Evolutionary conservation across 805 yeast species (phyloP), one percentile per base, ranked within the genome.

Genomic region (Saturnispora galanensis): DNA sequence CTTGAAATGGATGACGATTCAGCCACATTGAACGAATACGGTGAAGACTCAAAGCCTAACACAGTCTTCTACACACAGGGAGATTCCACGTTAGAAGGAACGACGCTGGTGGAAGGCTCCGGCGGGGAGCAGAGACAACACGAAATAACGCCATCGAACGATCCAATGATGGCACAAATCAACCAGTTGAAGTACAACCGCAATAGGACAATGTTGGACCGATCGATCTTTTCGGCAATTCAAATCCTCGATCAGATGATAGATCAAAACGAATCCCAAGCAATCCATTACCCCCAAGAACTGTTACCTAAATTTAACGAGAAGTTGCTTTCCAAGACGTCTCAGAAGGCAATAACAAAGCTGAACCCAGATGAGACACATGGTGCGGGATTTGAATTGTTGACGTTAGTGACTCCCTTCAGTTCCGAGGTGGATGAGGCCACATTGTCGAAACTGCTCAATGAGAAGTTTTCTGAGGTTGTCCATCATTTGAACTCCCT

Each of bases 111-210:
- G 31, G 29, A 39, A 16, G 5, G 17, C 18, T 4, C 11, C 21
- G 10, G 26, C 26, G 26, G 18, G 29, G 17, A 5, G 13, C 29
- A 13, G 16, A 21, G 9, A 15, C 18, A 18, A 15, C 37, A 15
- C 26, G 26, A 21, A 21, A 21, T 21, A 21, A 5, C 26, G 26
- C 26, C 26, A 21, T 21, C 26, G 26, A 21, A 21, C 26, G 41
- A 38, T 26, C 18, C 34, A 13, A 31, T 39, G 43, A 38, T 18
- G 46, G 45, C 39, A 30, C 48, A 11, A 38, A 51, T 33, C 29
- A 45, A 44, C n/a, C 96, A 89, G 57, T 64, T 82, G 46, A 83
- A 77, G 49, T 90, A 84, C 59, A 86, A 86, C 57, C 79, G 81
- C 53, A 80, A 81, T 64, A 73, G 83, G 45, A 66, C 77, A 0